These are phyloP conservation scores for Elsinoe ampelina DNA, from an alignment of 2,329 filamentous ascomycete species.

Conservation along the genomic window DNA sequence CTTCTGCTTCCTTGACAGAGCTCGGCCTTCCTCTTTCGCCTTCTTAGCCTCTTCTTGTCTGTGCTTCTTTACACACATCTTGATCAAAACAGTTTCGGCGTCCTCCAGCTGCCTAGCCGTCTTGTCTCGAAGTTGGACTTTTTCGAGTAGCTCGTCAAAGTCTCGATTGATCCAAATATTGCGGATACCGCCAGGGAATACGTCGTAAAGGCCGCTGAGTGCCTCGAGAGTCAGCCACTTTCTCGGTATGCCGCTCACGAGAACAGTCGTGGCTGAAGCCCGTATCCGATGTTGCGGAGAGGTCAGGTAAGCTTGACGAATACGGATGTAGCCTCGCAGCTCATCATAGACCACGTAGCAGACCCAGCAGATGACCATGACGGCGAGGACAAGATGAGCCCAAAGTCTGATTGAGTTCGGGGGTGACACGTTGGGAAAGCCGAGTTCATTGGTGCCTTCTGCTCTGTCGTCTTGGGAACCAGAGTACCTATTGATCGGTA, in stretches of 20 bases:
- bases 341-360: conserved; percentile 83
- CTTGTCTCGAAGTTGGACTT: conserved; percentile 65
- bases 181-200: conserved; percentile 87
- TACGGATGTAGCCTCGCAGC: conserved; percentile 76
- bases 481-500: conserved; percentile 73
- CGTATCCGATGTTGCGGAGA: conserved; percentile 88
- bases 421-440: conserved; percentile 75
- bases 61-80: conserved; percentile 67
- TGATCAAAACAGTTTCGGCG: conserved; percentile 71
- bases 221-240: conserved; percentile 86
- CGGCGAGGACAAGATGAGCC: conserved; percentile 73
- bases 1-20: conserved; percentile 44
- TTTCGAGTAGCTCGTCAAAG: conserved; percentile 71
- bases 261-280: conserved; percentile 88
- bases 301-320: conserved; percentile 89
- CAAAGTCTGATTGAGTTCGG: conserved; percentile 62
- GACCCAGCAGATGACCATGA: conserved; percentile 71
- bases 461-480: conserved; percentile 46
- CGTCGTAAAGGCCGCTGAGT: conserved; percentile 77
- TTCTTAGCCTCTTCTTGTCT: conserved; percentile 56
- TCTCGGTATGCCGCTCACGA: conserved; percentile 79
- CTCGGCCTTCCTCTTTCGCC: conserved; percentile 38
- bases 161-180: conserved; percentile 97
- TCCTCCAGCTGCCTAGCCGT: conserved; percentile 64
- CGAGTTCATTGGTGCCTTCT: conserved; percentile 68